These are phyloP conservation scores for Agaricus blazei DNA, from an alignment of 768 basidiomycete species.

Conservation along the genomic window DNA sequence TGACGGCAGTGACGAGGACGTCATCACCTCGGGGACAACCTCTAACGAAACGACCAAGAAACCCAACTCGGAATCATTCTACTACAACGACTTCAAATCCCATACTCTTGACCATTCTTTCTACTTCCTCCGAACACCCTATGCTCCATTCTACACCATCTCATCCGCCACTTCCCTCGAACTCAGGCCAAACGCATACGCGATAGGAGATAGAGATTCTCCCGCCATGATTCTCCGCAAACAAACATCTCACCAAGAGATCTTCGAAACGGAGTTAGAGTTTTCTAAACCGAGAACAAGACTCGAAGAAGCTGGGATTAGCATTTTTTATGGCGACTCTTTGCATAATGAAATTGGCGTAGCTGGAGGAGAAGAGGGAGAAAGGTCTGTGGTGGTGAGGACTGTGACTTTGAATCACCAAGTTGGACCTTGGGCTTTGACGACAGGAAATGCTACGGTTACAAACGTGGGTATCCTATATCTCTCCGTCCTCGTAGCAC, in stretches of 20 bases:
- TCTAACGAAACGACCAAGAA: not conserved
- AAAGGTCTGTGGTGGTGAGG: slow-evolving; percentile 23
- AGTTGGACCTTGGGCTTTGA: slow-evolving; percentile 30
- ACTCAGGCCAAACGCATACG: slow-evolving; percentile 28
- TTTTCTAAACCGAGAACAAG: slow-evolving; percentile 23
- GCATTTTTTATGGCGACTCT: slow-evolving; percentile 29
- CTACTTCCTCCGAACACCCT: slow-evolving; percentile 35
- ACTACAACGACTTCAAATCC: slow-evolving; percentile 24
- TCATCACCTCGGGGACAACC: not conserved
- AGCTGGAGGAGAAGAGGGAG: slow-evolving; percentile 17
- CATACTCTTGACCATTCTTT: slow-evolving; percentile 24
- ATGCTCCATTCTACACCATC: slow-evolving; percentile 30
- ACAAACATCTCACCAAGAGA: slow-evolving; percentile 31
- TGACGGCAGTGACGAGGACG: not conserved
- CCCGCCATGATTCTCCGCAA: slow-evolving; percentile 32
- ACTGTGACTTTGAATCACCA: slow-evolving; percentile 25
- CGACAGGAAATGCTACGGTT: slow-evolving; percentile 23
- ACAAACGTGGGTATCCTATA: slow-evolving; percentile 19
- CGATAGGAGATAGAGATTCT: slow-evolving; percentile 32
- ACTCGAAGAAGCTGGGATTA: slow-evolving; percentile 32
- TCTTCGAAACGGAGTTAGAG: slow-evolving; percentile 29
- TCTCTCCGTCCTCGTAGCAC: not conserved
- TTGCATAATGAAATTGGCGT: slow-evolving; percentile 35
- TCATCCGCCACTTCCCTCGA: slow-evolving; percentile 23
- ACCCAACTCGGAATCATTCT: slow-evolving; percentile 1